Evolutionary conservation across 1,284 basidiomycete genomes (phyloP).

Genomic region (Veloporphyrellus conicus): DNA sequence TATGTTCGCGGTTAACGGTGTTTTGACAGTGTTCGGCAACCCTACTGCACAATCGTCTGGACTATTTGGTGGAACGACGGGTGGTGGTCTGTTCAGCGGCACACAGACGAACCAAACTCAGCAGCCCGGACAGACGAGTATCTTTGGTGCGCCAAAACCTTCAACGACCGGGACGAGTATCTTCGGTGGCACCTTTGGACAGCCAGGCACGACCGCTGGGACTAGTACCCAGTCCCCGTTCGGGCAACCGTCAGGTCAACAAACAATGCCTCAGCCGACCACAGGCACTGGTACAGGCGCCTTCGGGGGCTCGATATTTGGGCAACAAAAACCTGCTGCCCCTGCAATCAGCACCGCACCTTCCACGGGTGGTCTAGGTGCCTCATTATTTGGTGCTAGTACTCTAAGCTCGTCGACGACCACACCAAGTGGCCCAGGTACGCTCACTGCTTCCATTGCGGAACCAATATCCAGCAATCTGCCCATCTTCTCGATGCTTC

Average conservation of each 20-base stretch:
- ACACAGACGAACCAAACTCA: slow-evolving; percentile 33
- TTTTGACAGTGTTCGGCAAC: slow-evolving; percentile 25
- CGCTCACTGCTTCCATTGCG: slow-evolving; percentile 80
- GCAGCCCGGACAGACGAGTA: slow-evolving; percentile 31
- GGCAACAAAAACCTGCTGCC: slow-evolving; percentile 36
- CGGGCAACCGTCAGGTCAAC: slow-evolving; percentile 40
- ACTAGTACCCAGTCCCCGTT: slow-evolving; percentile 37
- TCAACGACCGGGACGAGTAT: slow-evolving; percentile 29
- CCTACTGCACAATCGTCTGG: slow-evolving; percentile 27
- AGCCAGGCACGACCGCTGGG: slow-evolving; percentile 33
- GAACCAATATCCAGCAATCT: slow-evolving; percentile 86
- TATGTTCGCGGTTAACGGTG: slow-evolving; percentile 1
- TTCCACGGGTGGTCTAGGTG: slow-evolving; percentile 42
- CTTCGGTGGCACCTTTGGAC: slow-evolving; percentile 34
- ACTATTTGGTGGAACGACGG: slow-evolving; percentile 33
- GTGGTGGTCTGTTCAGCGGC: slow-evolving; percentile 47
- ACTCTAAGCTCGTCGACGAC: slow-evolving; percentile 41
- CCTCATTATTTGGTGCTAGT: slow-evolving; percentile 47
- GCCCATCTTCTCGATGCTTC: slow-evolving; percentile 70
- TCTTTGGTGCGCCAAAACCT: slow-evolving; percentile 37
- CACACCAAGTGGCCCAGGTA: slow-evolving; percentile 45
- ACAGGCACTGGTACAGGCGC: slow-evolving; percentile 26
- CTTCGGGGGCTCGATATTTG: slow-evolving; percentile 44
- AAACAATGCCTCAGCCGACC: slow-evolving; percentile 30
- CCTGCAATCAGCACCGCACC: slow-evolving; percentile 33